Evolutionary conservation across 345 rosid species (phyloP).

Genomic region (Syzygium aromaticum): DNA sequence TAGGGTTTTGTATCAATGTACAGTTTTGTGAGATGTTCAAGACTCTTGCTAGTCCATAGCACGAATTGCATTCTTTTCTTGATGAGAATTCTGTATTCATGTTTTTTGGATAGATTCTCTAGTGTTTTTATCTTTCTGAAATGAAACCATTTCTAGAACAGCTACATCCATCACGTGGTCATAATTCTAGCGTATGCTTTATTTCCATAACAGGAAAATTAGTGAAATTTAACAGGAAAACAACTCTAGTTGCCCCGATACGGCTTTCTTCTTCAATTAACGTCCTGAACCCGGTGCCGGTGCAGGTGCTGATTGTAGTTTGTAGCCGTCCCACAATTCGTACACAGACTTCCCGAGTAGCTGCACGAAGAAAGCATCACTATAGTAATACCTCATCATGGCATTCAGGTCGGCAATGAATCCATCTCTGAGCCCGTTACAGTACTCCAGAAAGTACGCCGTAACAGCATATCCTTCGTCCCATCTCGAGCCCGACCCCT

Average conservation of each 20-base stretch:
- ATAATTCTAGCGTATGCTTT: neutral
- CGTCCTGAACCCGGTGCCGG: neutral
- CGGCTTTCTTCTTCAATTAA: neutral
- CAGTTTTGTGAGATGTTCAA: too few species aligned
- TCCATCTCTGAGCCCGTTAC: neutral
- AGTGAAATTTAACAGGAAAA: neutral
- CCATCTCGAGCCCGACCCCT: neutral
- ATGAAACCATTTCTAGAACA: neutral
- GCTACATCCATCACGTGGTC: neutral
- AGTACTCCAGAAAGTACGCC: neutral
- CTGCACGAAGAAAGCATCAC: neutral
- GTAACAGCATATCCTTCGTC: neutral
- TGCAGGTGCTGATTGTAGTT: neutral
- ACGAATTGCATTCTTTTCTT: too few species aligned
- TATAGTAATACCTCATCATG: neutral
- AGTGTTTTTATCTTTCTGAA: too few species aligned
- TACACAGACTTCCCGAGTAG: neutral
- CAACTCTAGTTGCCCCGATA: neutral
- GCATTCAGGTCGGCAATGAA: neutral
- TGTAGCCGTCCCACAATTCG: neutral
- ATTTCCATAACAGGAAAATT: neutral
- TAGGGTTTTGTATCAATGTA: too few species aligned
- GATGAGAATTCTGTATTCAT: too few species aligned
- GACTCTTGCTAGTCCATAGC: too few species aligned
- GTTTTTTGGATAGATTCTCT: too few species aligned